A percentile compares a stretch with the other conserved stretches of the same genome.
Evolutionary conservation across 2,329 filamentous ascomycete genomes (phyloP).

Genomic region (Zymoseptoria pseudotritici): DNA sequence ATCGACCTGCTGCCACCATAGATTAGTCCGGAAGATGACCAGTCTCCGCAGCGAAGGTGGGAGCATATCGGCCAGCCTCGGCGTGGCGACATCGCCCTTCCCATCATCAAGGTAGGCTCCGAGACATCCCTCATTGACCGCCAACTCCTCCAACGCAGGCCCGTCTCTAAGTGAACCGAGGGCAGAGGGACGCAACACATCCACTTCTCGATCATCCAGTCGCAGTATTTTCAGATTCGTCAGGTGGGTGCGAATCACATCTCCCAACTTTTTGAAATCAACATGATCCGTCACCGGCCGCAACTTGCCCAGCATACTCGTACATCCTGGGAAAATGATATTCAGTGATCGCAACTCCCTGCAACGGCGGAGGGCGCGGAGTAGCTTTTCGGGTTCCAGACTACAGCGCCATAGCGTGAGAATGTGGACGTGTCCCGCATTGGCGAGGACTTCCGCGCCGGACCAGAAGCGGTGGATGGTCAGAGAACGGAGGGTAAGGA

Average conservation of each 20-base stretch:
- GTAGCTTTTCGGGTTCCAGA: constrained; percentile 1
- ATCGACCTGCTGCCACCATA: constrained; percentile 3
- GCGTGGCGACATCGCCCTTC: background rate
- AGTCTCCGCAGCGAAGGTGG: background rate
- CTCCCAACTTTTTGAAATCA: background rate
- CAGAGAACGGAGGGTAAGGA: background rate
- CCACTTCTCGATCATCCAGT: constrained; percentile 2
- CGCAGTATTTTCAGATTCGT: background rate
- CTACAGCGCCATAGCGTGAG: constrained; percentile 1
- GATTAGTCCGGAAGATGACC: constrained; percentile 2
- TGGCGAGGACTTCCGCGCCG: background rate
- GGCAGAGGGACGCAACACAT: background rate
- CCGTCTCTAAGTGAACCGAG: background rate
- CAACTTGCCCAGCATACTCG: background rate
- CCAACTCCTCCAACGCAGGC: background rate
- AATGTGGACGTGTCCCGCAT: background rate
- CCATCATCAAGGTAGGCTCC: background rate
- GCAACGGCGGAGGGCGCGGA: background rate
- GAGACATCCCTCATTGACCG: constrained; percentile 2
- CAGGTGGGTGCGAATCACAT: background rate
- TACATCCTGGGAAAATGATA: constrained; percentile 1
- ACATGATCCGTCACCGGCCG: constrained; percentile 1
- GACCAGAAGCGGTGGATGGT: constrained; percentile 4
- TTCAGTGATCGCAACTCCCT: constrained; percentile 1
- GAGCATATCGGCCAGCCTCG: constrained; percentile 1